Evolutionary conservation across 352 stramenopile species (phyloP).

Genomic region (Globisporangium nunn): DNA sequence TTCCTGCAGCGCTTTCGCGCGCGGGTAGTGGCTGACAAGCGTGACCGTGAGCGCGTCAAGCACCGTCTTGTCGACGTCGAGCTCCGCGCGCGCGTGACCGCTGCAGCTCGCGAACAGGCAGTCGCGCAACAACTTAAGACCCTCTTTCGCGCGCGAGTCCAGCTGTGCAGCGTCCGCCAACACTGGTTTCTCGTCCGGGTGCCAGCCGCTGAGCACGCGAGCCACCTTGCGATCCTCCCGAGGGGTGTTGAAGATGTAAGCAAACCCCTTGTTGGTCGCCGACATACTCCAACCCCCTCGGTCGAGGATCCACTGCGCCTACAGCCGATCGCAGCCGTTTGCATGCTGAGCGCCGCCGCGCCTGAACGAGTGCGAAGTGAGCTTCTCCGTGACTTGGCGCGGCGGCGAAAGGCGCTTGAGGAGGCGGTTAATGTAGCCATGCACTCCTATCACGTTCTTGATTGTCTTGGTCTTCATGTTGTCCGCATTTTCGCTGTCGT

Average conservation of each 20-base stretch:
- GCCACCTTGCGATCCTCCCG: neutral
- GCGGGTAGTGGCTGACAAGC: neutral
- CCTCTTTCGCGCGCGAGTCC: neutral
- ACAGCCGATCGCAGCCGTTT: neutral
- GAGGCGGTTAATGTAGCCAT: neutral
- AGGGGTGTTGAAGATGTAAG: constrained; percentile 1
- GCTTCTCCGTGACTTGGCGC: neutral
- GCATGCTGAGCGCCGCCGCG: neutral
- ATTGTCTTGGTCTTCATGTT: no score
- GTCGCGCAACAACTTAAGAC: neutral
- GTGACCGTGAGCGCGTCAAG: neutral
- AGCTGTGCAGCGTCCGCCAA: neutral
- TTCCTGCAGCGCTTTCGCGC: neutral
- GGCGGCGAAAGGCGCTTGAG: neutral
- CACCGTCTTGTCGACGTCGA: neutral
- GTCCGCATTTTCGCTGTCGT: no score
- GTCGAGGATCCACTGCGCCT: neutral
- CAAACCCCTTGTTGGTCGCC: neutral
- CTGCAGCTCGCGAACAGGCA: neutral
- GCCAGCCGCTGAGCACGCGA: neutral
- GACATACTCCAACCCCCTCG: neutral
- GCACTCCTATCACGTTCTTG: neutral
- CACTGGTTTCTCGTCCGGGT: neutral
- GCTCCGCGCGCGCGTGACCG: neutral
- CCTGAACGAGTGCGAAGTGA: constrained; percentile 1